Base-by-base conservation (phyloP, 306 rosid genomes). In the Canavalia gladiata region DNA sequence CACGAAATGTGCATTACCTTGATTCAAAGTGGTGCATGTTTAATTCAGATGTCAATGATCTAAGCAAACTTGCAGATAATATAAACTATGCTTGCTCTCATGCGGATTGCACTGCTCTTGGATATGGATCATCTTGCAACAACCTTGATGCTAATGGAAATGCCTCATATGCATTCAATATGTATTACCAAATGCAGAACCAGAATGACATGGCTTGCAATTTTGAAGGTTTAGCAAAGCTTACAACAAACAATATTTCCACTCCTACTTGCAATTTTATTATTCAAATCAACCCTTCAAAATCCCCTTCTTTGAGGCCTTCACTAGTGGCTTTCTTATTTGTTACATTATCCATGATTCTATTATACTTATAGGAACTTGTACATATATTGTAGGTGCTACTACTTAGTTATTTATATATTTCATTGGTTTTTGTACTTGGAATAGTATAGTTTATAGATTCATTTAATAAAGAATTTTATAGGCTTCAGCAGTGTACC, bases 121-220 rank as follows among this genome's bases (percentile, higher is more conserved):
- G 97, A 3, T 93, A 93, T 76, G 98, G 99, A 0, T 95, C 99
- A 37, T 90, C 98, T 65, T 95, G 99, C 90, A 95, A 90, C 73
- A 80, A 28, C 29, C 70, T 95, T 86, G 99, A 93, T 69, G 93
- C 96, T 8, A 93, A 95, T 75, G 99, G 96, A 59, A 93, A 95
- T 81, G 97, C 91, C 2, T 95, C 99, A 0, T 95, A 93, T 71
- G 99, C 99, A 1, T 95, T 95, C 74, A 95, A 95, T 69, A 88
- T 91, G 97, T 95, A 93, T 76, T 95, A 81, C 75, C 99, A 95
- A 81, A 89, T 68, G 11, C 93, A 95, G 82, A 84, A 93, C 89
- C 99, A 95, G 83, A 86, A 90, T 78, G 85, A 87, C 41, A 8
- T 62, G 83, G 92, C 99, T 39, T 95, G 99, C 81, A 69, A 87